Evolutionary conservation across 164 flowering plant genomes (phyloP).

Genomic region (Stephania japonica): DNA sequence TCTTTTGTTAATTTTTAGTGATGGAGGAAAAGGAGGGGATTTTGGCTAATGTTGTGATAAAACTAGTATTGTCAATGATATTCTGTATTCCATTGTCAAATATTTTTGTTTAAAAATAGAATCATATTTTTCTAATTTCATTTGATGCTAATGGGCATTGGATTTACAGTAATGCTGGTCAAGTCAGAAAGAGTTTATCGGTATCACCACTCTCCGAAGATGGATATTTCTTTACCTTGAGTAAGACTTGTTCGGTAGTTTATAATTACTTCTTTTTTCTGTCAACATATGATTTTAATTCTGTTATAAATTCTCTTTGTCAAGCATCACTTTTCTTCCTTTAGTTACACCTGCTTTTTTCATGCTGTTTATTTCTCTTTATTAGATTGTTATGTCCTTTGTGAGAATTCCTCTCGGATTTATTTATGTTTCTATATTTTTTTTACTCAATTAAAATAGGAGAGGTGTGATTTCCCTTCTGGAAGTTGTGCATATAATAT

Average conservation of each 20-base stretch:
- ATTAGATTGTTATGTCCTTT: not conserved
- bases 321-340: not conserved
- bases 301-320: not conserved
- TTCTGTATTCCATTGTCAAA: too few relatives aligned
- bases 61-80: too few relatives aligned
- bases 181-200: constrained; percentile 68
- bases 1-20: too few relatives aligned
- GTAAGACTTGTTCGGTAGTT: constrained; percentile 36
- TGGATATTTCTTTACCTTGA: constrained; percentile 58
- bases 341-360: not conserved
- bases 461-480: not conserved
- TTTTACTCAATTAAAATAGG: not conserved
- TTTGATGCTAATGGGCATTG: constrained; percentile 1
- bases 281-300: not conserved
- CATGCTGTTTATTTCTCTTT: not conserved
- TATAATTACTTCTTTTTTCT: not conserved
- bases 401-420: not conserved
- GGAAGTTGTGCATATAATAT: not conserved
- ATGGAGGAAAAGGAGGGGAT: too few relatives aligned
- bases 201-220: constrained; percentile 58
- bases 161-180: constrained; percentile 73
- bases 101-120: too few relatives aligned
- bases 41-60: too few relatives aligned
- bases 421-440: not conserved
- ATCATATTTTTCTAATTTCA: not conserved